Base-by-base conservation (phyloP, 1,284 basidiomycete species). In the Anthracocystis setariae region DNA sequence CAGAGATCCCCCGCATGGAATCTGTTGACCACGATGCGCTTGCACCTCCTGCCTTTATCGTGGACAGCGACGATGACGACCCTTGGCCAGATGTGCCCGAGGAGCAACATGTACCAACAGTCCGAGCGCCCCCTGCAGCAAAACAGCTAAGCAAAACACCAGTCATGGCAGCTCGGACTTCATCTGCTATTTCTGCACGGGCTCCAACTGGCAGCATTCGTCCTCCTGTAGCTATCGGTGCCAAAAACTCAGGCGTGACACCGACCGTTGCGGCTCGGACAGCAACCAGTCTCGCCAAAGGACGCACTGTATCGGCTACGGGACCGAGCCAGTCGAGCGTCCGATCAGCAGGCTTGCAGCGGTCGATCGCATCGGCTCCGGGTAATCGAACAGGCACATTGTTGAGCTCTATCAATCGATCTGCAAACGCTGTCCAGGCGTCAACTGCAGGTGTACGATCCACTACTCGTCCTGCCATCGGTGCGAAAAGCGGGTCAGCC, bases 21-120 rank as follows among this genome's bases (percentile, higher is more conserved):
- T n/a, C 25, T 23, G 20, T 24, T 4, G 21, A 42, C 9, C 52
- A 60, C 10, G 35, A 39, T 20, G 48, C 43, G 20, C 27, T 66
- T 17, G 13, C 25, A 18, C 32, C 63, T 20, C 48, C 52, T 3
- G 29, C 29, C 1, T 35, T 40, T 5, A 35, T 29, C 3, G 24
- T 2, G 1, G 49, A 53, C 5, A 70, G 61, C 38, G 67, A 70
- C 27, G 67, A 64, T 27, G 56, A 67, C 43, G 69, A 72, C 18
- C 55, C 55, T 8, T 72, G 69, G 69, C 69, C 69, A 10, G 52
- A 72, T 33, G 68, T 71, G 5, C 43, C 48, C 1, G 61, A 59
- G 23, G 12, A 38, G 21, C 38, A 56, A 4, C 27, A 39, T 3
- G 35, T 27, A 12, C 20, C 18, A 0, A 18, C 9, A 8, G 20